These are phyloP conservation scores for Phytophthora tentaculata DNA, from an alignment of 352 stramenopile genomes.

Conservation along the genomic window DNA sequence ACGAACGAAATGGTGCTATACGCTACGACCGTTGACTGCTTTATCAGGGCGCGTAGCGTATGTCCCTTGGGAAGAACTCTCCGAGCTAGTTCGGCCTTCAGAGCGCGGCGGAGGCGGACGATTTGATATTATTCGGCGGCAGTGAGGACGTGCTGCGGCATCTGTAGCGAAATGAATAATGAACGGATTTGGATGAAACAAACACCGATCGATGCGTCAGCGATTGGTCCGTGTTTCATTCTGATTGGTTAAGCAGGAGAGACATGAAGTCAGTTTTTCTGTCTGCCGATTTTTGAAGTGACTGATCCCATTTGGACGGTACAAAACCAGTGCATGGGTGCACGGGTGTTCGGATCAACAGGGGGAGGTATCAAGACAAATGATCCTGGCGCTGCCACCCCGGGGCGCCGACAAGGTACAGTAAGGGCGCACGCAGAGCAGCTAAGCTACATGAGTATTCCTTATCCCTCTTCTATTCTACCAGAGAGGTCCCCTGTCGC, in stretches of 20 bases:
- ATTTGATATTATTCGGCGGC: neutral
- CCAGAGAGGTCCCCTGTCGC: too few species aligned
- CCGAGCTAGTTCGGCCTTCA: neutral
- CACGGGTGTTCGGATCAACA: too few species aligned
- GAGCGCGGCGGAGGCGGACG: neutral
- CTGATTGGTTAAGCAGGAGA: neutral
- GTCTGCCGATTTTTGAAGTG: too few species aligned
- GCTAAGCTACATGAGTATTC: too few species aligned
- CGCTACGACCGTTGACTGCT: neutral
- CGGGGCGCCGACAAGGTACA: too few species aligned
- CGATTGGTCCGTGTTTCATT: neutral
- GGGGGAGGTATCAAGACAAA: too few species aligned
- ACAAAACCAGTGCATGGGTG: too few species aligned
- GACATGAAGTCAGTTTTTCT: neutral
- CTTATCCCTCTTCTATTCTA: too few species aligned
- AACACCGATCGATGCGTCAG: neutral
- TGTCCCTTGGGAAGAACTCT: neutral
- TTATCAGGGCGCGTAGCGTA: neutral
- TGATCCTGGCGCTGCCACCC: too few species aligned
- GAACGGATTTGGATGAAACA: neutral
- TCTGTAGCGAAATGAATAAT: neutral
- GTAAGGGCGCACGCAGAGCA: too few species aligned
- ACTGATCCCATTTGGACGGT: too few species aligned
- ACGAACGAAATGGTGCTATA: neutral
- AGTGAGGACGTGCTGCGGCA: neutral